phyloP scores from a whole-genome alignment of 1,284 basidiomycete genomes.

The Phenoliferia sp. region DNA sequence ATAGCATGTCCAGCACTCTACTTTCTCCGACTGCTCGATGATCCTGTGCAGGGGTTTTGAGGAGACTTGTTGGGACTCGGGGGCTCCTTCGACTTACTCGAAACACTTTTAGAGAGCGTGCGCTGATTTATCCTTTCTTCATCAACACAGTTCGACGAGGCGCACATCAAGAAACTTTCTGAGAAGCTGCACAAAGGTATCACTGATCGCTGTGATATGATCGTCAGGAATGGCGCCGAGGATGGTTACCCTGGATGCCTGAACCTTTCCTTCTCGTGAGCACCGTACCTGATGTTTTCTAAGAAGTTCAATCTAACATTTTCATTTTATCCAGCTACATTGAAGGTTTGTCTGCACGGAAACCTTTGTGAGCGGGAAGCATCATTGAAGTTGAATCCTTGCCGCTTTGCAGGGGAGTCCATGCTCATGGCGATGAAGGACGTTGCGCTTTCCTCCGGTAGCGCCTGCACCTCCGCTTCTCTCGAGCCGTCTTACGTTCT shows the following conservation, averaged over 20 bases:
- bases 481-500: constrained; percentile 98
- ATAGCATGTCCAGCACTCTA: not conserved
- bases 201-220: constrained; percentile 76
- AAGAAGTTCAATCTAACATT: constrained; percentile 45
- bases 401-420: constrained; percentile 56
- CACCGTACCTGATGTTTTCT: not conserved
- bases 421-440: constrained; percentile 98
- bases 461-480: constrained; percentile 96
- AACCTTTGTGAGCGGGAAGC: constrained; percentile 38
- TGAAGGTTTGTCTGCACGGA: constrained; percentile 51
- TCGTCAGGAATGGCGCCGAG: constrained; percentile 88
- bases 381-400: not conserved
- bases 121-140: not conserved
- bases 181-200: constrained; percentile 78
- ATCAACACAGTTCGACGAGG: constrained; percentile 72
- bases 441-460: constrained; percentile 94
- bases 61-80: not conserved
- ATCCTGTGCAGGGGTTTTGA: constrained; percentile 74
- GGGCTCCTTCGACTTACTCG: not conserved
- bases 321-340: constrained; percentile 97
- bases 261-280: not conserved
- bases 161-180: constrained; percentile 68
- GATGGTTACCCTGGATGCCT: constrained; percentile 50
- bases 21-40: constrained; percentile 4
- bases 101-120: constrained; percentile 11